Evolutionary conservation across 495 filamentous ascomycete genomes (phyloP).

Genomic region (Aspergillus ostianus): DNA sequence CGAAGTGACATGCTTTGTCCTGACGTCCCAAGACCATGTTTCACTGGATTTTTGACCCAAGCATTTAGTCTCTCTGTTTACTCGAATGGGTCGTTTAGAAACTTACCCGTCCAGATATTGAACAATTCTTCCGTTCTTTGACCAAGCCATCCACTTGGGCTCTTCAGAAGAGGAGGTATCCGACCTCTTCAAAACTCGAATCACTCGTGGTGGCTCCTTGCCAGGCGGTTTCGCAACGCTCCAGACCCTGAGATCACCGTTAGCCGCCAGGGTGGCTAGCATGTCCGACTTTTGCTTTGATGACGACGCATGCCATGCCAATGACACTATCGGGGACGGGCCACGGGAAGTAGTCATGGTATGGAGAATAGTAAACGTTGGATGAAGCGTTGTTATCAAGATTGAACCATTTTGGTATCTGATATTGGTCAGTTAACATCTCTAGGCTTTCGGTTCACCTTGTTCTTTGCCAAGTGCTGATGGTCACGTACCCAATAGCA

Average conservation of each 20-base stretch:
- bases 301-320: slow-evolving; percentile 97
- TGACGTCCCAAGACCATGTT: slow-evolving; percentile 93
- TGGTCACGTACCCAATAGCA: slow-evolving; percentile 77
- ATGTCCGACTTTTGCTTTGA: slow-evolving; percentile 98
- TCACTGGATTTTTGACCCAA: slow-evolving; percentile 52
- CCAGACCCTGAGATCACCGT: slow-evolving; percentile 95
- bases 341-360: slow-evolving; percentile 78
- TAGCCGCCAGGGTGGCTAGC: slow-evolving; percentile 87
- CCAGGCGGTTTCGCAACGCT: slow-evolving; percentile 85
- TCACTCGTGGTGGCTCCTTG: slow-evolving; percentile 75
- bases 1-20: slow-evolving; percentile 90
- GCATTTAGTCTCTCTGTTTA: not conserved
- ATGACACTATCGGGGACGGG: slow-evolving; percentile 83
- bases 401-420: slow-evolving; percentile 97
- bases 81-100: not conserved
- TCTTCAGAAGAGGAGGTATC: slow-evolving; percentile 67
- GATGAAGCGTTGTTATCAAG: slow-evolving; percentile 82
- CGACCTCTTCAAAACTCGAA: slow-evolving; percentile 77
- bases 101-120: slow-evolving; percentile 91
- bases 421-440: slow-evolving; percentile 3
- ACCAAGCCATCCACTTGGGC: slow-evolving; percentile 97
- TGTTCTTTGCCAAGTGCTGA: not conserved
- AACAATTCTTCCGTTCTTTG: slow-evolving; percentile 92
- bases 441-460: not conserved
- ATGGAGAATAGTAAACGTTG: slow-evolving; percentile 91